Percentiles rank a stretch among this genome's conserved stretches.
Conservation (phyloP, 192 early-diverging fungal genomes). For the Backusella macrospora region DNA sequence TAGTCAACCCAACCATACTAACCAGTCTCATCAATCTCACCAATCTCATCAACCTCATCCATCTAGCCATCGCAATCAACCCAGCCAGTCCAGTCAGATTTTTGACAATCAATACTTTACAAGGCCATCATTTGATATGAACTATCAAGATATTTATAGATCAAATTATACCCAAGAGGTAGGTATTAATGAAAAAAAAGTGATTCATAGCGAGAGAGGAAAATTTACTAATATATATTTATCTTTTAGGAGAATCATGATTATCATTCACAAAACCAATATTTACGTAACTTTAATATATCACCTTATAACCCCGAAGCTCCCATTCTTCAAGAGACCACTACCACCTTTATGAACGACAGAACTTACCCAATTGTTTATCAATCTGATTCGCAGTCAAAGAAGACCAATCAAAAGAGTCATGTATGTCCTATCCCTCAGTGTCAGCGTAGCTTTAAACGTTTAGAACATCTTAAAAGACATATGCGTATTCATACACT, state of each 20-base stretch:
- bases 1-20: not conserved
- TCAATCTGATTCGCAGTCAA: not conserved
- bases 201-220: not conserved
- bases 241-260: not conserved
- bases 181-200: not conserved
- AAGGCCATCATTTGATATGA: conserved; percentile 13
- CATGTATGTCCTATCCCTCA: conserved; percentile 36
- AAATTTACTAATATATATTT: not conserved
- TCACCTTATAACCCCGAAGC: not conserved
- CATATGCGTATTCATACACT: conserved; percentile 73
- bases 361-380: not conserved
- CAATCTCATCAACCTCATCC: not conserved
- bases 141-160: conserved; percentile 10
- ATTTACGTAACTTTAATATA: conserved; percentile 7
- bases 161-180: conserved; percentile 8
- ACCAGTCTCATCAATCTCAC: not conserved
- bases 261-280: conserved; percentile 1
- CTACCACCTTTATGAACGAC: not conserved
- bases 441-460: conserved; percentile 68
- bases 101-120: conserved; percentile 8
- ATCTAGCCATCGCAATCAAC: not conserved
- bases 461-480: conserved; percentile 78
- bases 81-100: not conserved
- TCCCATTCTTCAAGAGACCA: not conserved
- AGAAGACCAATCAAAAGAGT: not conserved